A percentile compares a stretch with the other conserved stretches of the same genome.
These are phyloP conservation scores for Rhododendron williamsianum DNA, from an alignment of 148 eudicot genomes.

Conservation along the genomic window DNA sequence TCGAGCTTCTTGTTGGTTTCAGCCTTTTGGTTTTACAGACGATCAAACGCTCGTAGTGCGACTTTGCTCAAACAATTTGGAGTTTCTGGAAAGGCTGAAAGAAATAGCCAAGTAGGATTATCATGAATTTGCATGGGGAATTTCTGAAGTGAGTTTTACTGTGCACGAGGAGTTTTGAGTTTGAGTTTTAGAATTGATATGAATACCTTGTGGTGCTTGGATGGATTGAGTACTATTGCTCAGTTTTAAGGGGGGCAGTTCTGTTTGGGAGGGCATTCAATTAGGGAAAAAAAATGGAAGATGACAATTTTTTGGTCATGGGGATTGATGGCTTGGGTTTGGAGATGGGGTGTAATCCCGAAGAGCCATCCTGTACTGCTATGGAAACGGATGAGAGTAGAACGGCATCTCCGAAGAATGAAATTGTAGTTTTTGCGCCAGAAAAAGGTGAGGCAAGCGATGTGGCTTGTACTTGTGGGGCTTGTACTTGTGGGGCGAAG, in stretches of 20 bases:
- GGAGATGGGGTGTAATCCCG: conserved; percentile 23
- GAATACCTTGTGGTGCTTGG: not conserved
- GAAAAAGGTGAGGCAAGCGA: conserved; percentile 67
- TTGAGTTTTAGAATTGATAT: not conserved
- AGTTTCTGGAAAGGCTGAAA: not conserved
- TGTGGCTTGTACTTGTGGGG: conserved; percentile 41
- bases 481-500: conserved; percentile 43
- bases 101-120: not conserved
- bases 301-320: conserved; percentile 26
- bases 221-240: not conserved
- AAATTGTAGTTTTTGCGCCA: conserved; percentile 25
- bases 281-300: conserved; percentile 17
- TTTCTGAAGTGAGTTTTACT: not conserved
- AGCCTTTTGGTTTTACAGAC: not conserved
- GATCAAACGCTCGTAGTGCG: not conserved
- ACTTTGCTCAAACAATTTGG: not conserved
- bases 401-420: conserved; percentile 24
- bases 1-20: not conserved
- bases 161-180: not conserved
- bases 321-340: conserved; percentile 21
- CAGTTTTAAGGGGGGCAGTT: not conserved
- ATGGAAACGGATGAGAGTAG: conserved; percentile 59
- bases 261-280: conserved; percentile 7
- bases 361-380: conserved; percentile 40
- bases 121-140: not conserved